Conservation (phyloP, 257 asterid genomes). For the Scutellaria minor region DNA sequence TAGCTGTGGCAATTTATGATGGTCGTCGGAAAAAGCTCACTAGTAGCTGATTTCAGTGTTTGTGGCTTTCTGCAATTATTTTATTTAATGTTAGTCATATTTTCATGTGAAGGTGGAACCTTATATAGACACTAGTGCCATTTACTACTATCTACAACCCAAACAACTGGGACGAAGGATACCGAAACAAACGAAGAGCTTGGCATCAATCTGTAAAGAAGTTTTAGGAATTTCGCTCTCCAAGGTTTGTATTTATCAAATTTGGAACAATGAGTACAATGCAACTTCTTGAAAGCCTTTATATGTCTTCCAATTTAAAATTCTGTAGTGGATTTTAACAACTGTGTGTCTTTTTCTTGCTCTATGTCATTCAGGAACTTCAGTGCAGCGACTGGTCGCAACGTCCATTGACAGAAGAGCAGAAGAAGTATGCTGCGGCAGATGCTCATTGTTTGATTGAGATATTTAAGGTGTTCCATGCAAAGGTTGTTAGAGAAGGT, state of each 20-base stretch:
- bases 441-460: conserved; percentile 86
- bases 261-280: not conserved
- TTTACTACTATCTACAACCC: conserved; percentile 66
- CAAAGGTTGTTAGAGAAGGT: conserved; percentile 75
- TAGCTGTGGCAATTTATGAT: conserved; percentile 24
- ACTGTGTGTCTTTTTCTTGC: not conserved
- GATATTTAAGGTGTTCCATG: conserved; percentile 68
- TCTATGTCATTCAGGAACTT: conserved; percentile 61
- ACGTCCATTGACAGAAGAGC: conserved; percentile 87
- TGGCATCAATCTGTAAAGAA: conserved; percentile 83
- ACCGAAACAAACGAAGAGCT: conserved; percentile 74
- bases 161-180: conserved; percentile 57
- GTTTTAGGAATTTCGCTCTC: conserved; percentile 78
- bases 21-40: not conserved
- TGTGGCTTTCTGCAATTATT: conserved; percentile 14
- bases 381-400: conserved; percentile 99
- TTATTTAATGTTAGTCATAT: not conserved
- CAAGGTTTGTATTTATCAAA: conserved; percentile 53
- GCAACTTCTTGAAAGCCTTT: conserved; percentile 14
- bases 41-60: conserved; percentile 12
- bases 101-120: conserved; percentile 78
- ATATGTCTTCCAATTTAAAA: not conserved
- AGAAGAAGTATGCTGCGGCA: conserved; percentile 82
- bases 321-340: not conserved
- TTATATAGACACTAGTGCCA: conserved; percentile 66